phyloP scores from a whole-genome alignment of 306 rosid species.

The Prosopis cineraria region DNA sequence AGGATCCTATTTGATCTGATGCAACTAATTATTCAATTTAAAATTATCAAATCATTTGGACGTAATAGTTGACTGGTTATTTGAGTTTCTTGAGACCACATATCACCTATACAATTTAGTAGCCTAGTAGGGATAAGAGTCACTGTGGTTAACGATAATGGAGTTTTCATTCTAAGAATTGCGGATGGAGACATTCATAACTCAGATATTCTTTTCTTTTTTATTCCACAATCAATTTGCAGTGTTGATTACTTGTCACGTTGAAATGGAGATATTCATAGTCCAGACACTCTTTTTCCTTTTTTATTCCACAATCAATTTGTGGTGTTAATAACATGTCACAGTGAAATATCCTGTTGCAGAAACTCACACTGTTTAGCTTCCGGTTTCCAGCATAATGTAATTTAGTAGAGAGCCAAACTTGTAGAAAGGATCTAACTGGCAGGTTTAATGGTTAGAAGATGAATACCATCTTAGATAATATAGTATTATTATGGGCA shows the following conservation, averaged over 20 bases:
- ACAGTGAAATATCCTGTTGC: slow-evolving; percentile 3
- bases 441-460: slow-evolving; percentile 2
- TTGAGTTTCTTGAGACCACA: slow-evolving; percentile 4
- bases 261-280: neutral
- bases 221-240: slow-evolving; percentile 3
- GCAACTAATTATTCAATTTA: neutral
- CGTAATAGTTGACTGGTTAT: slow-evolving; percentile 16
- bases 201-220: slow-evolving; percentile 2
- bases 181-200: neutral
- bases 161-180: neutral
- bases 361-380: slow-evolving; percentile 1
- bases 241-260: neutral
- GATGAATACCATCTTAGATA: neutral
- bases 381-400: neutral
- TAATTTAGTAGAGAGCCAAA: slow-evolving; percentile 11
- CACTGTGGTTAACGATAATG: slow-evolving; percentile 13
- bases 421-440: neutral
- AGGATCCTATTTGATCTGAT: neutral
- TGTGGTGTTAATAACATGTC: neutral
- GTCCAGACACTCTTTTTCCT: neutral
- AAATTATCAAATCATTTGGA: neutral
- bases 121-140: neutral
- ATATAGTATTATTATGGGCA: neutral
- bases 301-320: slow-evolving; percentile 9
- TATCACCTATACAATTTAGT: neutral